A percentile compares a stretch with the other conserved stretches of the same genome.
phyloP scores from a whole-genome alignment of 495 filamentous ascomycete species.

The Physcia stellaris region DNA sequence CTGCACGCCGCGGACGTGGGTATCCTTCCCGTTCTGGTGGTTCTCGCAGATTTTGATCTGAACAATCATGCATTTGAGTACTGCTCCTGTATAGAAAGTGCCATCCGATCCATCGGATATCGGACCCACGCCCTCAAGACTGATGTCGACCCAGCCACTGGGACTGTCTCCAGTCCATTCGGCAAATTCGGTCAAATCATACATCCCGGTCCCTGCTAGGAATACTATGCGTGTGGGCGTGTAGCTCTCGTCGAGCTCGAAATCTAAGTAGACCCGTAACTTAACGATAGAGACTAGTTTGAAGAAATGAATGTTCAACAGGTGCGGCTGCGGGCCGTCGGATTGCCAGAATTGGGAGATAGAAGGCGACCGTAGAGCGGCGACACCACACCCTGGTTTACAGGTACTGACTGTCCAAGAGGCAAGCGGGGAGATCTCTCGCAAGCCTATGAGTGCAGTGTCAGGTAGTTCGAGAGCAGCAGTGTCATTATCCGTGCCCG shows the following conservation, averaged over 20 bases:
- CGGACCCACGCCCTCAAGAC: constrained; percentile 51
- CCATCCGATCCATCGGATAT: constrained; percentile 30
- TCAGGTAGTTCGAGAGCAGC: constrained; percentile 1
- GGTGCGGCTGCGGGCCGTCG: constrained; percentile 89
- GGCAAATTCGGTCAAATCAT: constrained; percentile 74
- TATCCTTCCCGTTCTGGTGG: constrained; percentile 98
- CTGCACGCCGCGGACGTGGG: constrained; percentile 86
- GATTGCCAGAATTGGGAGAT: constrained; percentile 86
- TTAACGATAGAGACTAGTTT: constrained; percentile 75
- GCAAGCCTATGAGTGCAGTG: constrained; percentile 29
- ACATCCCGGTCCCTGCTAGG: constrained; percentile 70
- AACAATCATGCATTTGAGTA: constrained; percentile 71
- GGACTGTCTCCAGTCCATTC: constrained; percentile 64
- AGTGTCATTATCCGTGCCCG: neutral
- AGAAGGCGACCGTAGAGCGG: constrained; percentile 69
- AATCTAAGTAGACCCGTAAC: constrained; percentile 81
- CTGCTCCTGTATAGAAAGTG: too few species aligned
- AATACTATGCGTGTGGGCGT: constrained; percentile 90
- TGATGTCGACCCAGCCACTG: constrained; percentile 79
- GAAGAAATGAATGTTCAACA: constrained; percentile 89
- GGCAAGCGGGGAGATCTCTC: constrained; percentile 89
- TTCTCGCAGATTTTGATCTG: constrained; percentile 86
- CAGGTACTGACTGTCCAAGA: constrained; percentile 83
- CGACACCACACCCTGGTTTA: constrained; percentile 83
- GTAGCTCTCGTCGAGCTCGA: constrained; percentile 83